Evolutionary conservation across 108 stramenopile species (phyloP), one percentile per base, ranked within the genome.

Genomic region (Skeletonema marinoi): DNA sequence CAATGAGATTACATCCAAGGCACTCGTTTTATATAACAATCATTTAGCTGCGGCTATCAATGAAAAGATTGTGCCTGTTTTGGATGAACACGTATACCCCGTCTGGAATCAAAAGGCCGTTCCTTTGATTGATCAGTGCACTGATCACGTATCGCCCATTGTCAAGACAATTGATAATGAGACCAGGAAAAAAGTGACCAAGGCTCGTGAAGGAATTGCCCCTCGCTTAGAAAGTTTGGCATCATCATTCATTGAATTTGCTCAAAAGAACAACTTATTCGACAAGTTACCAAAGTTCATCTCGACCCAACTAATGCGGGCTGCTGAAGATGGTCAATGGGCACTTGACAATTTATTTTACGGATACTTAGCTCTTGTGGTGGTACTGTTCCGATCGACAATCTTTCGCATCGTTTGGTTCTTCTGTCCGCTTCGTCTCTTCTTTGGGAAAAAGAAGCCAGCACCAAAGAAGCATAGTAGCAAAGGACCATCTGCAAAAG

Each of bases 371-470:
- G 59, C 75, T 21, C 36, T 83, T 7, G 32, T 79, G 14, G 54
- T 75, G 39, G 74, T 83, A 12, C 54, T 83, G 32, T 75, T 35
- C 56, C 73, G 78, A 9, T 70, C 68, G 10, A 41, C 68, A 6
- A 75, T 75, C 54, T 68, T 68, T 25, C 32, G 63, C 25, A 65
- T 83, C 11, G 71, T 80, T 16, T 83, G 82, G 82, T 83, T 80
- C 73, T 75, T 83, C 46, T 83, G 82, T 60, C 82, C 82, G 25
- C 63, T 83, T 42, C 78, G 82, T 50, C 12, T 83, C 6, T 65
- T 83, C 41, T 38, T 79, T 13, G 14, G 68, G 61, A 59, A 48
- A 62, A 32, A 32, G 38, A 41, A 69, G 65, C 32, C 39, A 68
- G 59, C 32, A 48, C 17, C 31, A 32, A 42, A 74, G 42, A 41